A percentile compares a stretch with the other conserved stretches of the same genome.
phyloP scores from a whole-genome alignment of 768 basidiomycete species.

The Boletus barrowsii region DNA sequence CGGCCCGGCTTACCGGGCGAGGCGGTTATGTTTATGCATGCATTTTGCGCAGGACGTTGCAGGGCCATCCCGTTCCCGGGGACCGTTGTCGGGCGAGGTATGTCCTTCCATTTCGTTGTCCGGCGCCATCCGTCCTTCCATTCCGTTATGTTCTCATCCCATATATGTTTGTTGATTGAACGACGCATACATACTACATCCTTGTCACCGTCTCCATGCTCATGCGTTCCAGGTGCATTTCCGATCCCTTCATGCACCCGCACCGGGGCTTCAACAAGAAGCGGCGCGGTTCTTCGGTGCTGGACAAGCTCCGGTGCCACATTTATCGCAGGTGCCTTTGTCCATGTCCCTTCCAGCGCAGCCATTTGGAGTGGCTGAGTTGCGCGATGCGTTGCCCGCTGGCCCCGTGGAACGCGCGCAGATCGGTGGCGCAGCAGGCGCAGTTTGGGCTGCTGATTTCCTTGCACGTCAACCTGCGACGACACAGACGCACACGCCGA shows the following conservation, averaged over 20 bases:
- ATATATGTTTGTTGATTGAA: background rate
- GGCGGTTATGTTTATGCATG: conserved; percentile 1
- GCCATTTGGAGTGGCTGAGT: conserved; percentile 58
- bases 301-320: conserved; percentile 25
- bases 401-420: conserved; percentile 14
- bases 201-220: background rate
- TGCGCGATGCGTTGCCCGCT: conserved; percentile 23
- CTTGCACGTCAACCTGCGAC: conserved; percentile 31
- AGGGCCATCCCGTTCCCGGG: conserved; percentile 42
- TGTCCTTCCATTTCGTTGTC: conserved; percentile 17
- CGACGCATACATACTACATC: background rate
- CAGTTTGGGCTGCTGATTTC: conserved; percentile 68
- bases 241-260: conserved; percentile 47
- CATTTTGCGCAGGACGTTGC: conserved; percentile 59
- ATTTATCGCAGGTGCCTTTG: conserved; percentile 13
- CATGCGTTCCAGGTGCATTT: conserved; percentile 45
- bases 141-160: conserved; percentile 1
- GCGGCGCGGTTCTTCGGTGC: conserved; percentile 66
- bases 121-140: conserved; percentile 2
- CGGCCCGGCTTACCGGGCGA: conserved; percentile 8
- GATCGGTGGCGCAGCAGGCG: conserved; percentile 11
- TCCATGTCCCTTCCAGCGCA: conserved; percentile 31
- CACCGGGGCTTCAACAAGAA: conserved; percentile 54
- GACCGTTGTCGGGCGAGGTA: conserved; percentile 56
- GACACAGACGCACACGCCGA: background rate